These are phyloP conservation scores for Suhomyces anneliseae DNA, from an alignment of 1,139 yeast genomes.

Conservation along the genomic window DNA sequence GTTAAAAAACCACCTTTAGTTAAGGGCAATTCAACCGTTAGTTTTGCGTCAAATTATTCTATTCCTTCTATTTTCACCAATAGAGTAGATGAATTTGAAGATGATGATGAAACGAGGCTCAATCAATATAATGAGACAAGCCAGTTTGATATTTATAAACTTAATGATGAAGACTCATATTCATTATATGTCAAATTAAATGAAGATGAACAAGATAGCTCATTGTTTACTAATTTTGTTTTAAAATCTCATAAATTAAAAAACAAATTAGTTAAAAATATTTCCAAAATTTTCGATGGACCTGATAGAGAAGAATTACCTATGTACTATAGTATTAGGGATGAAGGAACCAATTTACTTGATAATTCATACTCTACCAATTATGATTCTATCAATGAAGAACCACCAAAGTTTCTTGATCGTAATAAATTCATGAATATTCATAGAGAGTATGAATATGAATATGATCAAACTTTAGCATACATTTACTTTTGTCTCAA, in stretches of 20 bases:
- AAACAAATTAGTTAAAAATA: slow-evolving; percentile 11
- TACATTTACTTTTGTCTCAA: slow-evolving; percentile 40
- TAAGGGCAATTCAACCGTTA: slow-evolving; percentile 15
- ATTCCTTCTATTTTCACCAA: slow-evolving; percentile 16
- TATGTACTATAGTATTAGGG: slow-evolving; percentile 2
- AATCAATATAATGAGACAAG: slow-evolving; percentile 2
- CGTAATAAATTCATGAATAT: slow-evolving; percentile 15
- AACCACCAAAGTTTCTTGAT: slow-evolving; percentile 21
- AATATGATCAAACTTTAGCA: slow-evolving; percentile 40
- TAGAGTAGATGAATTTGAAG: slow-evolving; percentile 15
- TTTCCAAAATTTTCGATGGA: slow-evolving; percentile 3
- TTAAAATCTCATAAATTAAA: slow-evolving; percentile 21
- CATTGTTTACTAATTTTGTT: slow-evolving; percentile 17
- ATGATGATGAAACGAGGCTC: slow-evolving; percentile 13
- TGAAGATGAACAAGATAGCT: slow-evolving; percentile 17
- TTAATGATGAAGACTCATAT: slow-evolving; percentile 19
- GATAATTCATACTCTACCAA: slow-evolving; percentile 8
- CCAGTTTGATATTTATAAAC: slow-evolving; percentile 4
- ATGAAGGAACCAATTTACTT: slow-evolving; percentile 2
- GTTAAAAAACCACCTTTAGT: slow-evolving; percentile 4
- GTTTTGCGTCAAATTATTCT: slow-evolving; percentile 15
- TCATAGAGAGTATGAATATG: slow-evolving; percentile 28
- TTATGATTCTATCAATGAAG: slow-evolving; percentile 39
- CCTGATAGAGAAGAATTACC: slow-evolving; percentile 1
- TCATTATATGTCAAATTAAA: slow-evolving; percentile 19